phyloP scores from a whole-genome alignment of 2,329 filamentous ascomycete species.

The Microcyclospora tardicrescens region DNA sequence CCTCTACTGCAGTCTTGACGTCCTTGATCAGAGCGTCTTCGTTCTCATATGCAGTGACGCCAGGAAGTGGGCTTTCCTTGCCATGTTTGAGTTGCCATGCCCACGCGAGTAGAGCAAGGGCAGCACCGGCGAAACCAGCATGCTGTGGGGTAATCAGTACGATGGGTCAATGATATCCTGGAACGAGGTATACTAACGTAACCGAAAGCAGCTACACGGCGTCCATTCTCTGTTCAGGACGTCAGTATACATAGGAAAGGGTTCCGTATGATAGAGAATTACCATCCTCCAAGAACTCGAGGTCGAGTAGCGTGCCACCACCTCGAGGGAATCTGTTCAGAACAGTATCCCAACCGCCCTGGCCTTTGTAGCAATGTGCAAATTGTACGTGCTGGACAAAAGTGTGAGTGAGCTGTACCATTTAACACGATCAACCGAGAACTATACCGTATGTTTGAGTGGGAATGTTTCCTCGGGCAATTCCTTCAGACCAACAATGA shows the following conservation, averaged over 20 bases:
- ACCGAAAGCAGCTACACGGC: conserved; percentile 59
- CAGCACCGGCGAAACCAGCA: conserved; percentile 58
- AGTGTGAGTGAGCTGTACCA: conserved; percentile 1
- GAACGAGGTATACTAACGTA: conserved; percentile 21
- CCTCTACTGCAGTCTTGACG: conserved; percentile 57
- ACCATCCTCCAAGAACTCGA: conserved; percentile 69
- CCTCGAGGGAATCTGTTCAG: conserved; percentile 68
- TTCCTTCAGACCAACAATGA: conserved; percentile 31
- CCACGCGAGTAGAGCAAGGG: conserved; percentile 62
- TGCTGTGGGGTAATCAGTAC: conserved; percentile 42
- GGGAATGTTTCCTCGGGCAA: conserved; percentile 45
- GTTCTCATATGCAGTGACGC: conserved; percentile 57
- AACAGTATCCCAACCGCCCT: conserved; percentile 65
- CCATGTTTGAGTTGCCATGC: conserved; percentile 66
- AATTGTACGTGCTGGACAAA: conserved; percentile 23
- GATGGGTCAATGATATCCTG: no score
- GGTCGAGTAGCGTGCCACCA: conserved; percentile 64
- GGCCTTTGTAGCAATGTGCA: conserved; percentile 33
- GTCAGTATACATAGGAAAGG: not conserved
- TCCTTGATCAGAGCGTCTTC: conserved; percentile 60
- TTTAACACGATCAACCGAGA: not conserved
- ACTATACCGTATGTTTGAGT: conserved; percentile 48
- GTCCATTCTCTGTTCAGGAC: conserved; percentile 39
- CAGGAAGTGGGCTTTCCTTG: conserved; percentile 50
- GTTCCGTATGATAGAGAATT: not conserved